Percentiles rank a stretch among this genome's conserved stretches.
Evolutionary conservation across 2,329 filamentous ascomycete genomes (phyloP).

Genomic region (Colletotrichum sp.): DNA sequence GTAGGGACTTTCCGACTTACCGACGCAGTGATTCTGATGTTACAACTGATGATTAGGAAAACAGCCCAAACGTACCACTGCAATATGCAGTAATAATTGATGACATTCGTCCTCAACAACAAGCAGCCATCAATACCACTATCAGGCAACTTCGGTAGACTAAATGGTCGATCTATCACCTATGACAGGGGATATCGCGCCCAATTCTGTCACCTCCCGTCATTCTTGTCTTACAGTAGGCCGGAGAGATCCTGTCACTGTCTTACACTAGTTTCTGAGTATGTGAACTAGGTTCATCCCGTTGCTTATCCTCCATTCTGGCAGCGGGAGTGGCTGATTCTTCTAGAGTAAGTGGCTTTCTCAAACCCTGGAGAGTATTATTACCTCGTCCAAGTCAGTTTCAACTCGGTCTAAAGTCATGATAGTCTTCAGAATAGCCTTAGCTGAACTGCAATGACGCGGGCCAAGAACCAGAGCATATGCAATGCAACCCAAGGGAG

Average conservation of each 20-base stretch:
- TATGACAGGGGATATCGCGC: background rate
- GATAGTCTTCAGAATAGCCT: background rate
- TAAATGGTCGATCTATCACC: background rate
- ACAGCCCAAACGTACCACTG: rapidly evolving
- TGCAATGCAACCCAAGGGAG: background rate
- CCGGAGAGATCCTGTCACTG: background rate
- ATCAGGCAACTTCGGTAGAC: background rate
- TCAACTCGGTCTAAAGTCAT: background rate
- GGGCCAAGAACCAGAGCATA: background rate
- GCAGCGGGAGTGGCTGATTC: background rate
- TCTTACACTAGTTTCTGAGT: background rate
- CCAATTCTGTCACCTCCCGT: background rate
- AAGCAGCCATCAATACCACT: rapidly evolving
- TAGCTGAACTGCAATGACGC: background rate
- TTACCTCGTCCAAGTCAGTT: background rate
- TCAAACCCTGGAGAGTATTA: background rate
- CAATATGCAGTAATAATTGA: rapidly evolving
- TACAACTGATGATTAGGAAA: background rate
- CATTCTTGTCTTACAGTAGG: background rate
- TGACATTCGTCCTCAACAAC: rapidly evolving
- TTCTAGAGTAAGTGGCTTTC: background rate
- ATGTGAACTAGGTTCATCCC: background rate
- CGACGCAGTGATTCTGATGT: background rate
- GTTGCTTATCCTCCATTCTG: background rate
- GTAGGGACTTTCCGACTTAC: background rate